Base-by-base conservation (phyloP, 2,329 filamentous ascomycete genomes). In the Pestalotiopsis sp. region DNA sequence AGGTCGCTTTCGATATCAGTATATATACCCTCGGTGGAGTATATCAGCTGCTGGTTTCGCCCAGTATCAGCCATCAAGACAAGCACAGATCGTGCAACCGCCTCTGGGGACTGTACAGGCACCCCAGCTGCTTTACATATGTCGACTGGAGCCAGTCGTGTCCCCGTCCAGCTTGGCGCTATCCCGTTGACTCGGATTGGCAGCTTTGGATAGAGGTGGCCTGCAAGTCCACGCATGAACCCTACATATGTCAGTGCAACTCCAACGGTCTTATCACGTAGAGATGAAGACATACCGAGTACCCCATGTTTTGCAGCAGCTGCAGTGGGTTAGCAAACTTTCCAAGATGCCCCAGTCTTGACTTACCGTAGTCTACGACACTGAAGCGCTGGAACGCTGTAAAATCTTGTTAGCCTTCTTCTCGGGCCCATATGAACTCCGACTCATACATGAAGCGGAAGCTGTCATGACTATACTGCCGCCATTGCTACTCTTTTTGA, bases 381-480 rank as follows among this genome's bases (percentile, higher is more conserved):
- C 57, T 31, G 14, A 27, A 27, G 23, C 57, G 57, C 57, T 59
- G 57, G 57, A 59, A 59, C 4, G 57, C 57, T 59, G 23, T 5
- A 12, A 59, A 17, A n/a, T 59, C 27, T 36, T 59, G 27, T 59
- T 36, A 59, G 11, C 27, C 27, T 20, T n/a, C 5, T 9, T 59
- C 27, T n/a, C 27, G 7, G 17, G 57, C 14, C 11, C 27, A 36
- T 6, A 36, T 5, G 1, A 36, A 17, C 13, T 4, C 57, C 27
- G 57, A n/a, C 1, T 31, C 57, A 36, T 59, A 59, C 57, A 27
- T 17, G 57, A 59, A 27, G 57, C 25, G 2, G 57, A 59, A 27
- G 57, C 57, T 13, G 57, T 59, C 57, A 59, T 59, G 17, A 59
- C 57, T 27, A 59, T 59, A 59, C 57, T 59, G 23, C 57, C 57